Evolutionary conservation across 2,329 filamentous ascomycete species (phyloP), one percentile per base, ranked within the genome.

Genomic region (Mollisia scopiformis): DNA sequence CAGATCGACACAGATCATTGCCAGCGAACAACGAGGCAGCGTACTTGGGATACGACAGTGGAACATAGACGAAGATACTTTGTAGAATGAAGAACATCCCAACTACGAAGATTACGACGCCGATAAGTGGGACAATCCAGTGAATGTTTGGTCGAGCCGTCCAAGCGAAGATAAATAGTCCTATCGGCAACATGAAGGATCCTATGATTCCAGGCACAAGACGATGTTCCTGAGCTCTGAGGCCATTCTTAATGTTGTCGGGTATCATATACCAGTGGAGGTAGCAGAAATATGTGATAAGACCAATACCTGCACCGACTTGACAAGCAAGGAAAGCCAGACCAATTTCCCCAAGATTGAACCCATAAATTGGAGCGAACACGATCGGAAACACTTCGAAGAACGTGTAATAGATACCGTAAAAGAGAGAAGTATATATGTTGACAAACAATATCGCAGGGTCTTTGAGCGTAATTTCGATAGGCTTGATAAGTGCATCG

Each of bases 311-410:
- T 66, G 81, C 84, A 7, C 81, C 77, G 16, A 87, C 78, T 35
- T 84, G 75, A 68, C 87, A 79, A 63, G 80, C 82, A 49, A 86
- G 74, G 75, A 88, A 88, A 57, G 85, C 80, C 13, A 88, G 78
- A 21, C 85, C 84, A 58, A 82, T 73, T 62, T 85, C 70, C 35
- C 84, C 84, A 3, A 82, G 73, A 64, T 78, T 82, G 80, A 89
- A 86, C 68, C 74, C 71, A 72, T 89, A 89, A 66, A 81, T 75
- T 27, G 77, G 78, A 3, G 79, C 77, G 70, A 86, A 89, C 62
- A 88, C 84, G 21, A 87, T 75, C 8, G 86, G 84, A 72, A 89
- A 88, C 16, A 82, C 81, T 69, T 88, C 85, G 68, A 88, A 88
- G 75, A 81, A 88, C 46, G 79, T 81, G 69, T 84, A 84, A 76